phyloP scores from a whole-genome alignment of 2,329 filamentous ascomycete genomes.

The Lasiodiplodia gonubiensis region DNA sequence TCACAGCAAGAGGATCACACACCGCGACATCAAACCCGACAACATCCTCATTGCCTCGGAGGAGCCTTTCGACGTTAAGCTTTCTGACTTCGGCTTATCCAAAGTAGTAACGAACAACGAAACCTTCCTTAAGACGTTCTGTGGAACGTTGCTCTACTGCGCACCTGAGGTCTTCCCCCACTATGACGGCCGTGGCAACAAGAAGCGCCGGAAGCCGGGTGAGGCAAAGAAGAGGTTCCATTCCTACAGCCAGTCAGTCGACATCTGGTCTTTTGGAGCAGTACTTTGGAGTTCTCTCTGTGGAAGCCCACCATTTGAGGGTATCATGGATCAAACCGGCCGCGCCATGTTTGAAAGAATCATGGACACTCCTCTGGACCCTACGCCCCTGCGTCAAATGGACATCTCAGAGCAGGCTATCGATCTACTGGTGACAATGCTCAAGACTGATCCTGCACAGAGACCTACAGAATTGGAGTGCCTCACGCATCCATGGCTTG shows the following conservation, averaged over 20 bases:
- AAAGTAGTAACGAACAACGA: conserved; percentile 91
- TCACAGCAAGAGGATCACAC: conserved; percentile 86
- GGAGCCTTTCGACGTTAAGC: conserved; percentile 79
- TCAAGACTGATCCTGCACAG: conserved; percentile 78
- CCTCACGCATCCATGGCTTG: conserved; percentile 76
- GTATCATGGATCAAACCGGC: conserved; percentile 75
- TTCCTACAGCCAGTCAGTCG: conserved; percentile 88
- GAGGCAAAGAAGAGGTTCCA: conserved; percentile 46
- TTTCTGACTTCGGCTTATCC: conserved; percentile 95
- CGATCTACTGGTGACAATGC: conserved; percentile 77
- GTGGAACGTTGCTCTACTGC: conserved; percentile 93
- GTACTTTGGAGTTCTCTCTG: conserved; percentile 90
- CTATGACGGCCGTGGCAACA: conserved; percentile 68
- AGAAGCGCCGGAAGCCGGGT: conserved; percentile 62
- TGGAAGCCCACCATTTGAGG: conserved; percentile 78
- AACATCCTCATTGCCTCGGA: conserved; percentile 85
- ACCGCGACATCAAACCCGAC: conserved; percentile 98
- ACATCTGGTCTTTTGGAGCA: conserved; percentile 95
- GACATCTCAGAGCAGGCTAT: conserved; percentile 71
- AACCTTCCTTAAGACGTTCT: conserved; percentile 95
- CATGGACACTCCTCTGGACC: conserved; percentile 77
- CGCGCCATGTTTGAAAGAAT: conserved; percentile 83
- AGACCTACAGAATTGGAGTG: conserved; percentile 76
- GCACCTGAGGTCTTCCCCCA: conserved; percentile 95
- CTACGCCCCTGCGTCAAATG: conserved; percentile 63